Base-by-base conservation (phyloP, 1,284 basidiomycete species). In the Tetrapyrgos nigripes region DNA sequence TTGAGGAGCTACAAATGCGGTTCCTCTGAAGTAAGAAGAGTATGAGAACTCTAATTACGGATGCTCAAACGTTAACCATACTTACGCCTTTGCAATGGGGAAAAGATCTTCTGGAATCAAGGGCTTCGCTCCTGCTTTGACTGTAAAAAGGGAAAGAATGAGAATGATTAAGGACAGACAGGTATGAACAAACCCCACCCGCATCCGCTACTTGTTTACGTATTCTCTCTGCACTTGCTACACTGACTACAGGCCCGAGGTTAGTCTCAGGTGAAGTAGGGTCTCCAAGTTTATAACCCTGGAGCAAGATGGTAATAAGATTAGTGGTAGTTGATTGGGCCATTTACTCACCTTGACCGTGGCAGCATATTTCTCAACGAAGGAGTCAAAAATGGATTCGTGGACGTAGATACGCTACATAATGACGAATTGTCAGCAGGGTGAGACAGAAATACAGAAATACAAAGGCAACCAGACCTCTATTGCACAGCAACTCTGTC, bases 351-450 rank as follows among this genome's bases (percentile, higher is more conserved):
- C 89, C 81, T 93, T 92, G 58, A 90, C 87, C 19, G 89, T 72
- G 1, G 88, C 85, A 8, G 88, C 92, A 61, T 88, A 92, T 67
- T 85, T 82, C n/a, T 82, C 69, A 8, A 98, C 88, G 64, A 98
- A 97, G 3, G 79, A 71, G 62, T 96, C 93, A 68, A 89, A 96
- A 14, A 97, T 74, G 0, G 83, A 80, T 64, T 94, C 88, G 67
- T 98, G 94, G 11, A 97, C 96, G 72, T 98, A 98, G 55, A 98
- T 95, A 26, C 96, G 86, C 89, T 98, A 79, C 23, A 58, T 19
- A 35, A 53, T 58, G 44, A 11, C 53, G 1, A 29, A 24, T 23
- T 4, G n/a, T n/a, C 13, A 24, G 17, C 21, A 31, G 21, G 24
- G 29, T 26, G n/a, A n/a, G n/a, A n/a, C n/a, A n/a, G n/a, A n/a